Evolutionary conservation across 2,329 filamentous ascomycete genomes (phyloP).

Genomic region (Penicillium brasilianum): DNA sequence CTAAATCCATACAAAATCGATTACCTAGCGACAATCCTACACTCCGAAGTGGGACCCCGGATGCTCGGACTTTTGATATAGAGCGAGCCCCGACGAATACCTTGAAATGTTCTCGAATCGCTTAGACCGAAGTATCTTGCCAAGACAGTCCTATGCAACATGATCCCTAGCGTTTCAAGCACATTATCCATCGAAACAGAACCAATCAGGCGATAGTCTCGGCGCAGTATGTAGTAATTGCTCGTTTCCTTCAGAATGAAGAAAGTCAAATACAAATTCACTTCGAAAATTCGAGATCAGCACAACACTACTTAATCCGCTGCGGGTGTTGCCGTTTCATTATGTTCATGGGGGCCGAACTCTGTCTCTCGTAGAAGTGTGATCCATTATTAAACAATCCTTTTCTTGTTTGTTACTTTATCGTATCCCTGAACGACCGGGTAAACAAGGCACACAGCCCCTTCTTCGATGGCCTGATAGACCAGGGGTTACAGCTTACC

Average conservation of each 20-base stretch:
- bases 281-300: neutral
- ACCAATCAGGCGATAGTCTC: neutral
- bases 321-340: neutral
- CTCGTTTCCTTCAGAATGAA: neutral
- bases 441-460: neutral
- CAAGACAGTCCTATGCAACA: neutral
- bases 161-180: neutral
- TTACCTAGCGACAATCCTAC: neutral
- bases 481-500: neutral
- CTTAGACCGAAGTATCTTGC: neutral
- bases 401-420: neutral
- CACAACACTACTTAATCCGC: neutral
- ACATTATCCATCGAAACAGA: neutral
- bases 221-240: neutral
- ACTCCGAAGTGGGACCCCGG: neutral
- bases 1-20: neutral
- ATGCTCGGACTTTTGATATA: conserved; percentile 3
- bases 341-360: conserved; percentile 1
- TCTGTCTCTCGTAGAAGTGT: neutral
- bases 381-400: too few relatives aligned
- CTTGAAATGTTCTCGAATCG: neutral
- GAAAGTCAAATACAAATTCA: neutral
- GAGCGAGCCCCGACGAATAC: neutral
- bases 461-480: neutral
- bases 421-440: neutral